Base-by-base conservation (phyloP, 1,284 basidiomycete species). In the Hymenochaete sp. region DNA sequence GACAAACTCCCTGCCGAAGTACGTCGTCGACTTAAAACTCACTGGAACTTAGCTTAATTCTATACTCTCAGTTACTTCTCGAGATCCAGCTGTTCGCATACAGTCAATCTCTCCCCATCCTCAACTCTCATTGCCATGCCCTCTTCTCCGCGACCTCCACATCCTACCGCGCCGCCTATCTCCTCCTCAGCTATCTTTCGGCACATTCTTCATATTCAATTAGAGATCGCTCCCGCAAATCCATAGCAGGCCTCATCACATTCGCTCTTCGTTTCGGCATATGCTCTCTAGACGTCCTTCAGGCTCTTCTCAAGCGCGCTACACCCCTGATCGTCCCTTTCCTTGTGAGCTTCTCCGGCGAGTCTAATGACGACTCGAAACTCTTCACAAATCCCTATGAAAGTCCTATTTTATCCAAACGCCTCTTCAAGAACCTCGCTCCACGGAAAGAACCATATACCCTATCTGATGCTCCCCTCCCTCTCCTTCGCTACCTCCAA, bases 1-100 rank as follows among this genome's bases (percentile, higher is more conserved):
- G n/a, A n/a, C n/a, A n/a, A n/a, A n/a, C n/a, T n/a, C n/a, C n/a
- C n/a, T n/a, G n/a, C n/a, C n/a, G n/a, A n/a, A n/a, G n/a, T n/a
- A n/a, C n/a, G n/a, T n/a, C n/a, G n/a, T n/a, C n/a, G n/a, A n/a
- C n/a, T n/a, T n/a, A n/a, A n/a, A n/a, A n/a, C n/a, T n/a, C n/a
- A n/a, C n/a, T n/a, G n/a, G n/a, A n/a, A n/a, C n/a, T n/a, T n/a
- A n/a, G n/a, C n/a, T n/a, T n/a, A n/a, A n/a, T n/a, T n/a, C n/a
- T n/a, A n/a, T n/a, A n/a, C n/a, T n/a, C n/a, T n/a, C n/a, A 49
- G 38, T 38, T 49, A 3, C 59, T 90, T 0, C 81, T 83, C 53
- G 75, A 86, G 45, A 71, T 91, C 19, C 80, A 89, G 51, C 67
- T 82, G 10, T 71, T 68, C 49, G 75, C 84, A 0, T 61, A 73